Percentiles rank a stretch among this genome's conserved stretches.
Evolutionary conservation across 2,329 filamentous ascomycete genomes (phyloP).

Genomic region (Penicillium decumbens): DNA sequence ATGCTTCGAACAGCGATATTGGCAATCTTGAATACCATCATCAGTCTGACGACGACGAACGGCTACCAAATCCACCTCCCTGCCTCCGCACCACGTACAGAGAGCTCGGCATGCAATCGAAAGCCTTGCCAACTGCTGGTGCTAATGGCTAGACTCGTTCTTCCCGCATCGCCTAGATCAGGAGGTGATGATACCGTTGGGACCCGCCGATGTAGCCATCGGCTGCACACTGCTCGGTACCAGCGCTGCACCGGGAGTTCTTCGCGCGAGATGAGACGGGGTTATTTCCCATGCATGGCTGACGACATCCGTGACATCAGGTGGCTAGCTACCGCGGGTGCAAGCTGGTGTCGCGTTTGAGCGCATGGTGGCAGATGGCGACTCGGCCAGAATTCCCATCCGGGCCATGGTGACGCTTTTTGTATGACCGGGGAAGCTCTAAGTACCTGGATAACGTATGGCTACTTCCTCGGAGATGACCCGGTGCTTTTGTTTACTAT

Average conservation of each 20-base stretch:
- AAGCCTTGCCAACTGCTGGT: too few relatives aligned
- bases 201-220: too few relatives aligned
- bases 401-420: constrained; percentile 47
- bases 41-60: too few relatives aligned
- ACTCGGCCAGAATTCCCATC: neutral
- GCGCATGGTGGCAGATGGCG: neutral
- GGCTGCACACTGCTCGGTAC: too few relatives aligned
- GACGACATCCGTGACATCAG: neutral
- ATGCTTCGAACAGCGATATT: too few relatives aligned
- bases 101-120: too few relatives aligned
- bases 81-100: too few relatives aligned
- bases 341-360: neutral
- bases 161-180: too few relatives aligned
- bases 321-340: too few relatives aligned
- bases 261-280: neutral
- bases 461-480: constrained; percentile 49
- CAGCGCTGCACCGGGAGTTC: neutral
- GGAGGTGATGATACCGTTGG: too few relatives aligned
- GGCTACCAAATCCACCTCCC: too few relatives aligned
- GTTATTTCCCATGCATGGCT: neutral
- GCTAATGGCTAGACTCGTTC: constrained; percentile 29
- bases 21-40: too few relatives aligned
- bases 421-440: constrained; percentile 56
- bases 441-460: constrained; percentile 54
- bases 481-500: constrained; percentile 63